These are phyloP conservation scores for Onygena corvina DNA, from an alignment of 2,329 filamentous ascomycete genomes.

Conservation along the genomic window DNA sequence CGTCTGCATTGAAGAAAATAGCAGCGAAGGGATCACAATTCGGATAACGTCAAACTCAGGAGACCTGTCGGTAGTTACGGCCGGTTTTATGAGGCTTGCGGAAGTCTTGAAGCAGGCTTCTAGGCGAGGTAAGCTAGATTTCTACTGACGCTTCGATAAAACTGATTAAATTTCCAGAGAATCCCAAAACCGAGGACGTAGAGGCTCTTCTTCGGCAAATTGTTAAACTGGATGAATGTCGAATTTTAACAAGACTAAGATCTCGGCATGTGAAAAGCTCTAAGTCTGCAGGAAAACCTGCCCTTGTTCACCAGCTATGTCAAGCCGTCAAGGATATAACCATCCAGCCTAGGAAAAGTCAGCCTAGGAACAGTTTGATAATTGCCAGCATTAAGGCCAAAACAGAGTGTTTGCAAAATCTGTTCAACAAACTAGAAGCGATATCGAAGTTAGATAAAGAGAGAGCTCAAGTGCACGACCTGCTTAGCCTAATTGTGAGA, in stretches of 20 bases:
- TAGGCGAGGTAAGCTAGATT: not conserved
- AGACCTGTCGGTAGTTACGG: not conserved
- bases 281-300: not conserved
- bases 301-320: not conserved
- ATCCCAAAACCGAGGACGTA: not conserved
- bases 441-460: no score
- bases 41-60: conserved; percentile 6
- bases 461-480: not conserved
- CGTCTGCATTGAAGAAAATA: conserved; percentile 6
- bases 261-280: conserved; percentile 4
- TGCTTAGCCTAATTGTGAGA: not conserved
- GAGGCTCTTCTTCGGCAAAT: not conserved
- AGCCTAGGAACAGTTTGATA: no score
- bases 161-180: not conserved
- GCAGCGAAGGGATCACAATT: not conserved
- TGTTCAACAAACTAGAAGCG: no score
- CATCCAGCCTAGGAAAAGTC: not conserved
- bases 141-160: not conserved
- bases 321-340: not conserved
- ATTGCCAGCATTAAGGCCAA: not conserved
- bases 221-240: conserved; percentile 2
- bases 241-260: conserved; percentile 2
- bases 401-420: not conserved
- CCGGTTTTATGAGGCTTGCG: not conserved
- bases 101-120: conserved; percentile 2